Conservation (phyloP, 176 grass and related monocot genomes). For the Triticum turgidum region DNA sequence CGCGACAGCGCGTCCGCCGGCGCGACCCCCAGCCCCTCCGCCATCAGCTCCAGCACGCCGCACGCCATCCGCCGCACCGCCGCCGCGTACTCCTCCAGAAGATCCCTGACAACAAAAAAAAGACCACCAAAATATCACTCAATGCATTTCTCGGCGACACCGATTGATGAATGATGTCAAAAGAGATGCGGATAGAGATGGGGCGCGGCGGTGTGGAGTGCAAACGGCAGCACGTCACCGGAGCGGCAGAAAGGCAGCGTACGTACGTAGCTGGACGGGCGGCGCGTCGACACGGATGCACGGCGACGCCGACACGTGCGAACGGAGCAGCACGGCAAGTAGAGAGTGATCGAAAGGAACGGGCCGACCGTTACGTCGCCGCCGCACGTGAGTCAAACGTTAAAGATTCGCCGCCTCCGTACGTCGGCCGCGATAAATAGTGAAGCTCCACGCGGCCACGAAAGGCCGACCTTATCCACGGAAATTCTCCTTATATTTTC, state of each 20-base stretch:
- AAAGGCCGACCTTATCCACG: constrained; percentile 31
- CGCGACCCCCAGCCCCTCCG: constrained; percentile 60
- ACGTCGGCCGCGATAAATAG: constrained; percentile 8
- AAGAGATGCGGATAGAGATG: neutral
- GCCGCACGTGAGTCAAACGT: constrained; percentile 34
- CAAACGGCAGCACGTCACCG: constrained; percentile 19
- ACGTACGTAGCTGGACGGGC: neutral
- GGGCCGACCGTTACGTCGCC: neutral
- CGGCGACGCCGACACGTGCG: neutral
- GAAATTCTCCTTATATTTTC: neutral
- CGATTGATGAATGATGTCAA: neutral
- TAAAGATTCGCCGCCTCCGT: neutral
- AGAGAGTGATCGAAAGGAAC: neutral
- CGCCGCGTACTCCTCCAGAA: constrained; percentile 62
- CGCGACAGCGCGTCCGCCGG: constrained; percentile 44
- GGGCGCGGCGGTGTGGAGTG: neutral
- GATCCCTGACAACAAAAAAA: constrained; percentile 35
- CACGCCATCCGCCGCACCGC: constrained; percentile 60
- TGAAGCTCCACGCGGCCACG: constrained; percentile 33
- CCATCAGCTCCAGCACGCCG: constrained; percentile 74
- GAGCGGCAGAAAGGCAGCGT: constrained; percentile 2
- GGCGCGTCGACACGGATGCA: constrained; percentile 8
- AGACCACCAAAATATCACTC: too few relatives aligned
- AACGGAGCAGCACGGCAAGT: neutral
- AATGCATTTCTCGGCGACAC: too few relatives aligned